Evolutionary conservation across 441 rosid genomes (phyloP).

Genomic region (Raphanus hybrid): DNA sequence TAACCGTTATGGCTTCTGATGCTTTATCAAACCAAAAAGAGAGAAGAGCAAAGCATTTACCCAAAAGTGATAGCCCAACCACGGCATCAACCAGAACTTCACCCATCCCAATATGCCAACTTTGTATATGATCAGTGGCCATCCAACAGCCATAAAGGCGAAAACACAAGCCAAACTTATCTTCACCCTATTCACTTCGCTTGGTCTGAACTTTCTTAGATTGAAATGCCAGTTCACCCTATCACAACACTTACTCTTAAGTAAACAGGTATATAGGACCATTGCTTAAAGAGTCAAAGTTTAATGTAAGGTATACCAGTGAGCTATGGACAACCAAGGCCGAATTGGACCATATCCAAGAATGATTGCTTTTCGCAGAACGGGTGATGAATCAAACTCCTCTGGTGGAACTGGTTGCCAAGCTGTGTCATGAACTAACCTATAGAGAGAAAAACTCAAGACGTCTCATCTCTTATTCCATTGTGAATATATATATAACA

Average conservation of each 20-base stretch:
- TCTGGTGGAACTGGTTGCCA: constrained; percentile 87
- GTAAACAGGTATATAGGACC: not conserved
- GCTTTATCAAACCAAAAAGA: not conserved
- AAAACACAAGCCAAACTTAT: constrained; percentile 92
- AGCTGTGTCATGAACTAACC: constrained; percentile 91
- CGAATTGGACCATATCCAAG: constrained; percentile 86
- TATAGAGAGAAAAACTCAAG: constrained; percentile 33
- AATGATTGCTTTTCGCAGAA: constrained; percentile 70
- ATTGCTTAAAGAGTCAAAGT: not conserved
- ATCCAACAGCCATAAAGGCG: constrained; percentile 87
- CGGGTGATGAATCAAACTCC: constrained; percentile 69
- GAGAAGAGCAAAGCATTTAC: constrained; percentile 47
- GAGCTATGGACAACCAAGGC: constrained; percentile 97
- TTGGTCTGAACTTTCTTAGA: constrained; percentile 81
- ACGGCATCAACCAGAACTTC: constrained; percentile 94
- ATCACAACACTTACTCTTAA: constrained; percentile 25
- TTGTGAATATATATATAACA: not conserved
- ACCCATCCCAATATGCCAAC: constrained; percentile 86
- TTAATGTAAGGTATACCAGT: constrained; percentile 55
- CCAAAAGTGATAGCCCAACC: constrained; percentile 98
- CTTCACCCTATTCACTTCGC: constrained; percentile 78
- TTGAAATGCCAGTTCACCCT: constrained; percentile 91
- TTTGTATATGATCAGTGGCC: constrained; percentile 86
- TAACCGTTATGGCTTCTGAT: constrained; percentile 8
- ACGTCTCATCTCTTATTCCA: not conserved